Evolutionary conservation across 257 asterid genomes (phyloP).

Genomic region (Datura wrightii): DNA sequence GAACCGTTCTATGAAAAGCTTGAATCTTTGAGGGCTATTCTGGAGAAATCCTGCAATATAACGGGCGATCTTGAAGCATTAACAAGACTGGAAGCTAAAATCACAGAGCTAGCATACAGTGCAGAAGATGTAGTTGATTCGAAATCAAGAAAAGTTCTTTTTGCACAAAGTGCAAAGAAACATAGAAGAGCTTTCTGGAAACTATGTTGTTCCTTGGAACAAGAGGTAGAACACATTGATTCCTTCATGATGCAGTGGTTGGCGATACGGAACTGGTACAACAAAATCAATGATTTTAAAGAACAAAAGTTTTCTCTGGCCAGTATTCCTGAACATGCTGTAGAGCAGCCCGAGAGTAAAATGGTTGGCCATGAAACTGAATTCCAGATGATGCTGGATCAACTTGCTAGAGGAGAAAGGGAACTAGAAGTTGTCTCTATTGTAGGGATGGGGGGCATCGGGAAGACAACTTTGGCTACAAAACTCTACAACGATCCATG

Average conservation of each 20-base stretch:
- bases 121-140: not conserved
- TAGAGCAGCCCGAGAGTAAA: not conserved
- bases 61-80: not conserved
- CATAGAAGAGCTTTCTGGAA: not conserved
- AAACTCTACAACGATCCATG: not conserved
- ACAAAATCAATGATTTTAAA: not conserved
- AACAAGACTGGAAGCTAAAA: not conserved
- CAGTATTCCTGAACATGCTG: not conserved
- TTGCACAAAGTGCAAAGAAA: not conserved
- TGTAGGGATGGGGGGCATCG: slow-evolving; percentile 33
- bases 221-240: not conserved
- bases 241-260: not conserved
- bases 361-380: not conserved
- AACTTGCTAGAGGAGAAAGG: not conserved
- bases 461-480: slow-evolving; percentile 34
- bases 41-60: not conserved
- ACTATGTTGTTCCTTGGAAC: not conserved
- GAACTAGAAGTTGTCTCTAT: slow-evolving; percentile 14
- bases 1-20: not conserved
- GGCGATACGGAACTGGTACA: not conserved
- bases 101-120: not conserved
- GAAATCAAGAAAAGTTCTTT: not conserved
- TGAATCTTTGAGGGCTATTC: not conserved
- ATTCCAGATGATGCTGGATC: not conserved
- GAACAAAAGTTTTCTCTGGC: not conserved